A percentile compares a stretch with the other conserved stretches of the same genome.
Evolutionary conservation across 805 yeast genomes (phyloP).

Genomic region (Starmerella apicola): DNA sequence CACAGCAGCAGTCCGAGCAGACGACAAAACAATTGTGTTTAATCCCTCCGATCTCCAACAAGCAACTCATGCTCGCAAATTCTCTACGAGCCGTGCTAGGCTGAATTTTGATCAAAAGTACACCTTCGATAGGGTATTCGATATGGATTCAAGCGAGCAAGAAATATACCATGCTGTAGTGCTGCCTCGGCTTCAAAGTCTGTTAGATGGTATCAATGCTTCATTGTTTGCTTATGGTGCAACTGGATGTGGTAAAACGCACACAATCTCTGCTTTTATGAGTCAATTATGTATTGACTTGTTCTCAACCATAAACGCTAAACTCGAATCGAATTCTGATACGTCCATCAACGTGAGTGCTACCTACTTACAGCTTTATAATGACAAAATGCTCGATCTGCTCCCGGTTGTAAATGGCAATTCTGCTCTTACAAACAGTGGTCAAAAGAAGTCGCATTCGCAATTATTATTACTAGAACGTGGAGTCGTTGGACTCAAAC

Average conservation of each 20-base stretch:
- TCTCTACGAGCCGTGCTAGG: conserved; percentile 4
- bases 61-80: conserved; percentile 13
- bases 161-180: conserved; percentile 60
- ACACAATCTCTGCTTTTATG: conserved; percentile 75
- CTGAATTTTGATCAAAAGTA: conserved; percentile 29
- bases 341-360: conserved; percentile 48
- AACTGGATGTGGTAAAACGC: conserved; percentile 96
- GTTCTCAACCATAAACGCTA: conserved; percentile 27
- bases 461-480: too few species aligned
- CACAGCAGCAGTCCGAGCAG: conserved; percentile 57
- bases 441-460: conserved; percentile 44
- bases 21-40: conserved; percentile 72
- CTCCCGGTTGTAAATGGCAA: conserved; percentile 38
- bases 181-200: conserved; percentile 55
- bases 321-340: conserved; percentile 30
- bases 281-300: conserved; percentile 67
- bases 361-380: conserved; percentile 71
- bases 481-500: conserved; percentile 56
- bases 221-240: conserved; percentile 93
- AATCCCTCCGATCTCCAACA: conserved; percentile 48
- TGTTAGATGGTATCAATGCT: conserved; percentile 76
- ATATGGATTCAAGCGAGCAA: conserved; percentile 48
- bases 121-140: conserved; percentile 71
- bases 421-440: conserved; percentile 22
- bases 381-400: conserved; percentile 76